Conservation (phyloP, 192 early-diverging fungal species). For the Coemansia sp. region DNA sequence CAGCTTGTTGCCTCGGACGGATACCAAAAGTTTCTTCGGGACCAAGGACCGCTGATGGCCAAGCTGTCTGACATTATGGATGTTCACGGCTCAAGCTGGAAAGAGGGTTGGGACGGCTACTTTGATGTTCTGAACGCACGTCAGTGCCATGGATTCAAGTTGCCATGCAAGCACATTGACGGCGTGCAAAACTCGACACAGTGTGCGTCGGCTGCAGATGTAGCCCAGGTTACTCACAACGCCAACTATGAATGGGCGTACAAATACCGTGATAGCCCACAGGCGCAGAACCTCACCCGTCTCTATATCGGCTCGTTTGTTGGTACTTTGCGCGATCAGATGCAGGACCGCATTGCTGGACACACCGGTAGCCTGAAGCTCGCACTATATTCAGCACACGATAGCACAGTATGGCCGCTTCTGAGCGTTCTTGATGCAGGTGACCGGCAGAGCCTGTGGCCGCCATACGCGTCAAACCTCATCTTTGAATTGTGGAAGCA, state of each 20-base stretch:
- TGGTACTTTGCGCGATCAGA: slow-evolving; percentile 40
- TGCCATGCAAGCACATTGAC: slow-evolving; percentile 22
- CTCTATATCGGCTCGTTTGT: slow-evolving; percentile 53
- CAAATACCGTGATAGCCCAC: slow-evolving; percentile 41
- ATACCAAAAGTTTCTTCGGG: slow-evolving; percentile 39
- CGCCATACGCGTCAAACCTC: slow-evolving; percentile 57
- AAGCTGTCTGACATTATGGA: slow-evolving; percentile 34
- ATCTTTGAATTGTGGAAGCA: slow-evolving; percentile 58
- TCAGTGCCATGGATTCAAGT: slow-evolving; percentile 30
- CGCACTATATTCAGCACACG: slow-evolving; percentile 57
- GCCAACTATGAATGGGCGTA: slow-evolving; percentile 30
- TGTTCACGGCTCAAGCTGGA: slow-evolving; percentile 28
- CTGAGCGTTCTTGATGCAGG: slow-evolving; percentile 36
- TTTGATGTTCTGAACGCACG: slow-evolving; percentile 46
- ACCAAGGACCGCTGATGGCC: slow-evolving; percentile 39
- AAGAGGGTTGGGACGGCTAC: slow-evolving; percentile 30
- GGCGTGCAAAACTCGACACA: slow-evolving; percentile 3
- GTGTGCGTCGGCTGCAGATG: slow-evolving; percentile 45
- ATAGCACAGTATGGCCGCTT: slow-evolving; percentile 53
- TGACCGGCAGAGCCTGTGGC: slow-evolving; percentile 51
- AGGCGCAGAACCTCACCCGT: slow-evolving; percentile 23
- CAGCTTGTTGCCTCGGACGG: slow-evolving; percentile 11
- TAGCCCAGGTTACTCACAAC: slow-evolving; percentile 30
- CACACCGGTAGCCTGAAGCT: slow-evolving; percentile 34
- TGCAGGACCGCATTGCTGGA: slow-evolving; percentile 28